Evolutionary conservation across 768 basidiomycete genomes (phyloP).

Genomic region (Lanmaoa rubissima): DNA sequence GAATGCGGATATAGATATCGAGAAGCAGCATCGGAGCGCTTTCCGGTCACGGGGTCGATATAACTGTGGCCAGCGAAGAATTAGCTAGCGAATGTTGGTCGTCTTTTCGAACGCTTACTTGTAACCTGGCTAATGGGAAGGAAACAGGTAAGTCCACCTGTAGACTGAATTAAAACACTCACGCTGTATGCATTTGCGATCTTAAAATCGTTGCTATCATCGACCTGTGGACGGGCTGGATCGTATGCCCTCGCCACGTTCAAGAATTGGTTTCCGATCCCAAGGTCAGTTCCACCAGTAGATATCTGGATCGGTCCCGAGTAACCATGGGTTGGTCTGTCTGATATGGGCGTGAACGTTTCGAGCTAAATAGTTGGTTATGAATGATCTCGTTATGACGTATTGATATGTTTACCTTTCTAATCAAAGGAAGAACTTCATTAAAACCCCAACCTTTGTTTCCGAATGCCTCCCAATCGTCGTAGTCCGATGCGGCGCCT

Average conservation of each 20-base stretch:
- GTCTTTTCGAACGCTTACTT: constrained; percentile 11
- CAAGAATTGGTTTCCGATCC: constrained; percentile 43
- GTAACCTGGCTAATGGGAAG: constrained; percentile 10
- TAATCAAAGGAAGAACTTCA: constrained; percentile 55
- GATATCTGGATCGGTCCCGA: constrained; percentile 33
- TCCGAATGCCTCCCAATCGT: constrained; percentile 52
- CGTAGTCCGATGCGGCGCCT: constrained; percentile 60
- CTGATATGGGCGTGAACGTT: constrained; percentile 31
- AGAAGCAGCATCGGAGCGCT: constrained; percentile 34
- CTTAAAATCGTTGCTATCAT: constrained; percentile 49
- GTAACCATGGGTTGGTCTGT: constrained; percentile 39
- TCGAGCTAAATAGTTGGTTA: constrained; percentile 44
- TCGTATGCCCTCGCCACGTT: constrained; percentile 47
- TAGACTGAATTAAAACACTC: constrained; percentile 2
- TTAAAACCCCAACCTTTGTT: constrained; percentile 63
- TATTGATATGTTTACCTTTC: constrained; percentile 41
- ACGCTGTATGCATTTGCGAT: constrained; percentile 26
- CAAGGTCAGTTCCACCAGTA: neutral
- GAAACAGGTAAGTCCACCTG: neutral
- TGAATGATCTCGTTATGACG: constrained; percentile 23
- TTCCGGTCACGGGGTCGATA: constrained; percentile 42
- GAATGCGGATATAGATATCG: constrained; percentile 36
- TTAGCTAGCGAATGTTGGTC: neutral
- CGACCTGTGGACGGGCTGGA: constrained; percentile 39
- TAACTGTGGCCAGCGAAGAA: constrained; percentile 39